Base-by-base conservation (phyloP, 2,329 filamentous ascomycete genomes). In the Colletotrichum eleusines region DNA sequence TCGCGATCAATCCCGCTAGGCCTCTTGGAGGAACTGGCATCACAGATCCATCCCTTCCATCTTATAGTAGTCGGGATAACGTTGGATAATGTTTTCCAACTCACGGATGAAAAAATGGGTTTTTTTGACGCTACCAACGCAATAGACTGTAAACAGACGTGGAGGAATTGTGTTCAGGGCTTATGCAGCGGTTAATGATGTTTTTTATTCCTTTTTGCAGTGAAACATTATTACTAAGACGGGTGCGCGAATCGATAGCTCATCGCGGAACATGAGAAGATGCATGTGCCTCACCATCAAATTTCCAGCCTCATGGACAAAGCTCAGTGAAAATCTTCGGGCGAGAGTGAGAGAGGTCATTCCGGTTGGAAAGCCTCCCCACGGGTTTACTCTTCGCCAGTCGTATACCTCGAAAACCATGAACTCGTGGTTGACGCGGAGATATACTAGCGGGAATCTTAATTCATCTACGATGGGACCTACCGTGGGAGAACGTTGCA, bases 381-480 rank as follows among this genome's bases (percentile, higher is more conserved):
- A 81, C 81, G 76, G 80, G 78, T 83, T 96, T 87, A 77, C 82
- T 97, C 87, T 97, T 87, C 93, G 94, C 94, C 89, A 95, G 88
- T 90, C 90, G 92, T 97, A 90, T 97, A 97, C 91, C 94, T 94
- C 90, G 89, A 89, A 87, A 92, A 90, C 91, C 92, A 94, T 91
- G 78, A 85, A 82, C 77, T 83, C 76, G 84, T 86, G 92, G 89
- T 91, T 89, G 87, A 91, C 89, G 90, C 91, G 93, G 92, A 92
- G 94, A 97, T 97, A 94, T 89, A 84, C 88, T 92, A 90, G 93
- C 93, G 92, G 84, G 80, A 68, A 35, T n/a, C 12, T 35, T 46
- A n/a, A 14, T 53, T 35, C 11, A 55, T 55, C 50, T 61, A 66
- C 48, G 23, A 42, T 2, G 12, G n/a, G 38, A 71, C 61, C 38